Percentiles rank a stretch among this genome's conserved stretches.
Conservation (phyloP, 1,284 basidiomycete genomes). For the Tilletiaria anomala region DNA sequence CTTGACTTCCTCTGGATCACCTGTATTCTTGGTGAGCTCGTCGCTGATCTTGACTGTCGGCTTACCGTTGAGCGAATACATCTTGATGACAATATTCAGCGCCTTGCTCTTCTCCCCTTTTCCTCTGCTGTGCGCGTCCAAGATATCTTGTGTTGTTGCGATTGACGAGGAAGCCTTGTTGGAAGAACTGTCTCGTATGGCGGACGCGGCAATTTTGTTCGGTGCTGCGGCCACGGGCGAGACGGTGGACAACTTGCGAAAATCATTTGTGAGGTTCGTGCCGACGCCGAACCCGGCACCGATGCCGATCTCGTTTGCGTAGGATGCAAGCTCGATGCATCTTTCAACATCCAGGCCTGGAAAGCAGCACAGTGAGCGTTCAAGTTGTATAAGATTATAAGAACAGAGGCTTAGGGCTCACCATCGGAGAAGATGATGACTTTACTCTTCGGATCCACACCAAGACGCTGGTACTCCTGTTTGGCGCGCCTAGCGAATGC, state of each 20-base stretch:
- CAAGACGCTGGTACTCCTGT: slow-evolving; percentile 16
- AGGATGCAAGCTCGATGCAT: slow-evolving; percentile 20
- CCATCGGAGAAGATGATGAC: slow-evolving; percentile 34
- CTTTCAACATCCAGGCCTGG: slow-evolving; percentile 17
- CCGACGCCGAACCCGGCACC: slow-evolving; percentile 31
- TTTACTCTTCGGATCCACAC: slow-evolving; percentile 26
- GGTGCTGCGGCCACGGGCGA: too few species aligned
- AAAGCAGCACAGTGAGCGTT: not conserved
- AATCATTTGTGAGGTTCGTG: slow-evolving; percentile 31
- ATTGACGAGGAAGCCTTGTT: too few species aligned
- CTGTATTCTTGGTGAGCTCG: slow-evolving; percentile 37
- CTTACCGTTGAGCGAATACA: slow-evolving; percentile 19
- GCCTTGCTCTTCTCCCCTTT: slow-evolving; percentile 7
- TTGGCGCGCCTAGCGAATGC: slow-evolving; percentile 23
- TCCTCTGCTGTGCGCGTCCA: not conserved
- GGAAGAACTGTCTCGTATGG: too few species aligned
- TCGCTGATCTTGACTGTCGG: slow-evolving; percentile 37
- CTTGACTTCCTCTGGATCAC: slow-evolving; percentile 23
- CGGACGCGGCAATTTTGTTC: too few species aligned
- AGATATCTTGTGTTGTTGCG: too few species aligned
- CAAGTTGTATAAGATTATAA: not conserved
- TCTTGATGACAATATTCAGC: slow-evolving; percentile 38
- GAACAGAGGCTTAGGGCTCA: not conserved
- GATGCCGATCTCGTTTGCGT: slow-evolving; percentile 24
- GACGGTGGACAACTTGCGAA: slow-evolving; percentile 3